These are phyloP conservation scores for Colletotrichum sp. DNA, from an alignment of 2,329 filamentous ascomycete species.

Conservation along the genomic window DNA sequence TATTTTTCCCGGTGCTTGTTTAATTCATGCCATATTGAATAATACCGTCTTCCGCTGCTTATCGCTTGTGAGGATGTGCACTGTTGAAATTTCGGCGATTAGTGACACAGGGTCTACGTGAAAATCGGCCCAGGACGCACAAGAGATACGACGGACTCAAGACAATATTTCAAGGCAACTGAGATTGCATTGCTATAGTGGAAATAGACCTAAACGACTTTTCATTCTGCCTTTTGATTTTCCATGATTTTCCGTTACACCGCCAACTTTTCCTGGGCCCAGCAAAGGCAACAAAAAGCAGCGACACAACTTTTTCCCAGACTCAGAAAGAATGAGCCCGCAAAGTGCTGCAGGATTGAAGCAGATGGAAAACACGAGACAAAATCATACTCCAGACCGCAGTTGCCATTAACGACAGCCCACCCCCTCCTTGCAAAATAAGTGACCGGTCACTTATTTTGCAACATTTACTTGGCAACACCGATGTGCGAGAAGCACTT, in stretches of 20 bases:
- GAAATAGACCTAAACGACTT: not conserved
- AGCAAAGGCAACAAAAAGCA: not conserved
- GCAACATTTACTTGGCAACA: conserved; percentile 24
- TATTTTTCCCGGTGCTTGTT: too few species aligned
- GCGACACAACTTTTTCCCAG: not conserved
- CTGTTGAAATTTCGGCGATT: accelerated
- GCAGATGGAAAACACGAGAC: not conserved
- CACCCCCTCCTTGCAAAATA: not conserved
- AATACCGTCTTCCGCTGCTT: accelerated
- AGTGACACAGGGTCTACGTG: accelerated
- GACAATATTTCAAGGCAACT: not conserved
- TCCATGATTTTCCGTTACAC: conserved; percentile 6
- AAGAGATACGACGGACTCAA: not conserved
- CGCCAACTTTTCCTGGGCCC: not conserved
- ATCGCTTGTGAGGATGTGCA: too few species aligned
- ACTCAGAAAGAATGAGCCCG: not conserved
- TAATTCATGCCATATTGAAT: too few species aligned
- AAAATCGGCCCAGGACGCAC: too few species aligned
- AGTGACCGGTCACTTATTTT: conserved; percentile 8
- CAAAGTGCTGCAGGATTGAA: not conserved
- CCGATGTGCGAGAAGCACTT: conserved; percentile 37
- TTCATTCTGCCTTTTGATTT: not conserved
- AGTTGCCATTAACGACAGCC: not conserved
- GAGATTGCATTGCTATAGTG: not conserved
- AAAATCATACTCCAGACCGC: not conserved